Evolutionary conservation across 164 flowering plant genomes (phyloP), one percentile per base, ranked within the genome.

Genomic region (Magnolia kwangsiensis): DNA sequence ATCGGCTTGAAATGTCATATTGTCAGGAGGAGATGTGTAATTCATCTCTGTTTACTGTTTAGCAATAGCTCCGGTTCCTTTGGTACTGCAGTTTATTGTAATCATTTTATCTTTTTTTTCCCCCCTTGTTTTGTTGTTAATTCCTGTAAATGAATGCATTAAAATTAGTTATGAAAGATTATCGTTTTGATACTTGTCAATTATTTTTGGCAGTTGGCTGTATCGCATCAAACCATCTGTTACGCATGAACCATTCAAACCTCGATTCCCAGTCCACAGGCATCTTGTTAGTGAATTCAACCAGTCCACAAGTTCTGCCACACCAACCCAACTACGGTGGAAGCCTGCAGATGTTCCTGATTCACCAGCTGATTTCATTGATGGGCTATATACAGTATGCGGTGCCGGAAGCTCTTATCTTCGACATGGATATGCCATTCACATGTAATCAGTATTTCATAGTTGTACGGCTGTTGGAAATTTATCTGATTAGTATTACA

Each of bases 381-480:
- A 93, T 80, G 99, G 98, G 49, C 74, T 95, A 51, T 89, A 79
- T 75, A 91, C 98, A 2, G 80, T 95, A 0, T 92, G 98, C 75
- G 98, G 98, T 3, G 91, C 95, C 55, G 98, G 99, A 72, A 95
- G 97, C 82, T 91, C 99, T 9, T 93, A 84, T 75, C 96, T 95
- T 64, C 91, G 98, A 14, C 94, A 93, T 83, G 99, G 97, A 79
- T 93, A 71, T 78, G 98, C 99, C 20, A 85, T 96, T 88, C 99
- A 96, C 94, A 96, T 96, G 98, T 96, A 90, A 87, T 73, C 74
- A 63, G 73, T 77, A 69, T 67, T 76, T 71, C 74, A 21, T 67
- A 27, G 45, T 74, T 79, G 20, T 65, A 23, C 68, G 21, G 19
- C 65, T n/a, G 65, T 58, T 55, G 16, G 27, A 66, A 19, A 51